Percentiles rank a stretch among this genome's conserved stretches.
Evolutionary conservation across 768 basidiomycete genomes (phyloP).

Genomic region (Suillus placidus): DNA sequence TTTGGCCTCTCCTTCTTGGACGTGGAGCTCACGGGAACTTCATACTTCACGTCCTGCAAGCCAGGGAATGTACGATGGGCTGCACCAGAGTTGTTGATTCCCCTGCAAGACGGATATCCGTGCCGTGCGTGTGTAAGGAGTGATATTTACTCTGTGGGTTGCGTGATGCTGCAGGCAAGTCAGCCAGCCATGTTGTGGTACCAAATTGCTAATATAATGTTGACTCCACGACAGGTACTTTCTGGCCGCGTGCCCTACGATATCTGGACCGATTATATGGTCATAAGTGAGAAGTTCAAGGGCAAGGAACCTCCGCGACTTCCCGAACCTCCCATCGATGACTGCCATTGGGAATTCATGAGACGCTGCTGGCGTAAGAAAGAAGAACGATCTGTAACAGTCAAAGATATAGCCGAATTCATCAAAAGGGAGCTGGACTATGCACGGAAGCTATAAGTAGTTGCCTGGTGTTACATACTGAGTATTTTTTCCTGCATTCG

Average conservation of each 20-base stretch:
- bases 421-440: background rate
- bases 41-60: slow-evolving; percentile 19
- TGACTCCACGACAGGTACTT: slow-evolving; percentile 1
- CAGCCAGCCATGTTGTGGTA: background rate
- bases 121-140: slow-evolving; percentile 6
- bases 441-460: background rate
- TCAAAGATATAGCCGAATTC: background rate
- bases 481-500: background rate
- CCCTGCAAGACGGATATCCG: background rate
- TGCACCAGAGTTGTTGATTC: slow-evolving; percentile 22
- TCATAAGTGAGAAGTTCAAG: slow-evolving; percentile 4
- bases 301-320: background rate
- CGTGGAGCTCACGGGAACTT: slow-evolving; percentile 35
- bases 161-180: slow-evolving; percentile 25
- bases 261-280: background rate
- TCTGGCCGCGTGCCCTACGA: slow-evolving; percentile 14
- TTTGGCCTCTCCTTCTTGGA: slow-evolving; percentile 47
- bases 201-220: background rate
- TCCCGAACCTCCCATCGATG: background rate
- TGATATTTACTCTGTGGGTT: slow-evolving; percentile 26
- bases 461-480: background rate
- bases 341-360: slow-evolving; percentile 12
- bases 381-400: background rate
- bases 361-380: slow-evolving; percentile 9
- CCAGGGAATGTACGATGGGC: slow-evolving; percentile 18